Evolutionary conservation across 2,329 filamentous ascomycete species (phyloP).

Genomic region (Calonectria pteridis): DNA sequence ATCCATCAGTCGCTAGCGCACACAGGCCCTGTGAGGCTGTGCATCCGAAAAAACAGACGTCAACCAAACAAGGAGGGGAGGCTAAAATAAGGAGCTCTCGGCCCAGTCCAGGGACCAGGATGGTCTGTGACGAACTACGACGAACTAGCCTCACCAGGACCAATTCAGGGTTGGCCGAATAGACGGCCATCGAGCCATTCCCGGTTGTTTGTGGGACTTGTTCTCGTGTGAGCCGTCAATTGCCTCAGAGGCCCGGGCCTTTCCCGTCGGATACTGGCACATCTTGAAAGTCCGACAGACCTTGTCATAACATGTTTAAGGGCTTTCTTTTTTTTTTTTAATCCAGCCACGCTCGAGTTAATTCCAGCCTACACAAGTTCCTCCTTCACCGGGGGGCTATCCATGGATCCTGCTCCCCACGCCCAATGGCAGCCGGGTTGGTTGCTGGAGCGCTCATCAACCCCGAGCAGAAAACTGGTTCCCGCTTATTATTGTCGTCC

Average conservation of each 20-base stretch:
- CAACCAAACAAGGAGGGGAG: constrained; percentile 9
- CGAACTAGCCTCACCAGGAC: constrained; percentile 6
- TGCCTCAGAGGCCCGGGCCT: background rate
- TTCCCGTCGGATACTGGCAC: constrained; percentile 12
- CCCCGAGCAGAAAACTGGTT: constrained; percentile 19
- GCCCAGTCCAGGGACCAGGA: constrained; percentile 23
- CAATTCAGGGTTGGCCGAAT: constrained; percentile 18
- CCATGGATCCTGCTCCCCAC: background rate
- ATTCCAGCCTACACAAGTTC: background rate
- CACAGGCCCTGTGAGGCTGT: constrained; percentile 28
- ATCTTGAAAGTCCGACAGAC: background rate
- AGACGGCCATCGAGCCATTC: constrained; percentile 19
- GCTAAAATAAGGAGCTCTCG: constrained; percentile 27
- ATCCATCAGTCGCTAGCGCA: constrained; percentile 22
- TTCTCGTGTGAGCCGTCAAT: constrained; percentile 20
- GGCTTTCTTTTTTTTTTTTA: background rate
- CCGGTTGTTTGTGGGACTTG: constrained; percentile 6
- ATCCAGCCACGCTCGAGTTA: background rate
- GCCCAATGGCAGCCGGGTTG: constrained; percentile 15
- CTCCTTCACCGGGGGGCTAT: background rate
- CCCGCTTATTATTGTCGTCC: constrained; percentile 26
- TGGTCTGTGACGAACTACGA: constrained; percentile 20
- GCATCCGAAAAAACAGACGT: constrained; percentile 26
- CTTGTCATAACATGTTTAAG: background rate
- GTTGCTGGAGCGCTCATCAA: constrained; percentile 16